Evolutionary conservation across 805 yeast species (phyloP).

Genomic region (Candida manassasensis): DNA sequence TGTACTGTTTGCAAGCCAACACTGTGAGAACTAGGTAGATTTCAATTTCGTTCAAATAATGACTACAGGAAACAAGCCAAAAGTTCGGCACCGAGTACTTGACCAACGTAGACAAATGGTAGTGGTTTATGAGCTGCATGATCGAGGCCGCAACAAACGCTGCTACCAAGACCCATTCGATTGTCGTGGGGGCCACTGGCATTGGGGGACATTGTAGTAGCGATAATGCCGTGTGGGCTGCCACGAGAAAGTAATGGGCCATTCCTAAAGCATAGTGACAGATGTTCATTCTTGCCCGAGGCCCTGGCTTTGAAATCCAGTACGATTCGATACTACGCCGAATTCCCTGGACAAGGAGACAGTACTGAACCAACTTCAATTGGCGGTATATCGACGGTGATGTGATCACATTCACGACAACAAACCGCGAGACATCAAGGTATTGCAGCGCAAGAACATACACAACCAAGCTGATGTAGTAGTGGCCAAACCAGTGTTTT

Average conservation of each 20-base stretch:
- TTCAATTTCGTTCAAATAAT: constrained; percentile 61
- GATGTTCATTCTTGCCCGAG: constrained; percentile 52
- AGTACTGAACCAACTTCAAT: constrained; percentile 17
- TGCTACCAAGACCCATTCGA: constrained; percentile 26
- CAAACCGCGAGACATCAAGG: constrained; percentile 3
- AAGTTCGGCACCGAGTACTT: constrained; percentile 56
- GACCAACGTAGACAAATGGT: constrained; percentile 40
- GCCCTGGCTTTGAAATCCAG: constrained; percentile 43
- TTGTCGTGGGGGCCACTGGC: constrained; percentile 4
- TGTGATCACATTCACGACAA: not conserved
- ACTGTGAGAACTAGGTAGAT: constrained; percentile 43
- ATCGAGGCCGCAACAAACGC: constrained; percentile 46
- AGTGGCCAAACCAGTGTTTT: constrained; percentile 59
- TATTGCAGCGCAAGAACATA: constrained; percentile 7
- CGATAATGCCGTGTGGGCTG: constrained; percentile 23
- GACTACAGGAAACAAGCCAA: constrained; percentile 54
- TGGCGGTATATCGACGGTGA: constrained; percentile 10
- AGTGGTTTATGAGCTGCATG: constrained; percentile 52
- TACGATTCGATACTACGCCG: constrained; percentile 55
- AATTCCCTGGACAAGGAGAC: constrained; percentile 43
- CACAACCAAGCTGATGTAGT: constrained; percentile 45
- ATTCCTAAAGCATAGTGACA: constrained; percentile 66
- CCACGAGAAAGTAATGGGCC: constrained; percentile 49
- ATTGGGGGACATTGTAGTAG: constrained; percentile 3
- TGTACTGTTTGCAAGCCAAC: constrained; percentile 13